Evolutionary conservation across 2,329 filamentous ascomycete species (phyloP).

Genomic region (Cladophialophora psammophila): DNA sequence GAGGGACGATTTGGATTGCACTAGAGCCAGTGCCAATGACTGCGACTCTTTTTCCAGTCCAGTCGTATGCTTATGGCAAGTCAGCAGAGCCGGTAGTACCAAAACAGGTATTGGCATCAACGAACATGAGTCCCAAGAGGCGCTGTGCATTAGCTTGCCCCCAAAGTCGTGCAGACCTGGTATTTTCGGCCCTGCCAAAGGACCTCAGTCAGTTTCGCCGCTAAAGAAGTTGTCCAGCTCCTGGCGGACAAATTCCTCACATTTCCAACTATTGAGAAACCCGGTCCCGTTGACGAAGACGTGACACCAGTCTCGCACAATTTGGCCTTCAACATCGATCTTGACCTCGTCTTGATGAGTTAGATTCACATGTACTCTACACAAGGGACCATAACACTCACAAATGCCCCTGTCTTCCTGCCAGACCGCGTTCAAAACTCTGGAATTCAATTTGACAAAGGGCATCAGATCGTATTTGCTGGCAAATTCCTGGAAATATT

Average conservation of each 20-base stretch:
- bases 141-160: constrained; percentile 55
- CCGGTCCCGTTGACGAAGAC: constrained; percentile 52
- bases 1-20: constrained; percentile 30
- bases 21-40: constrained; percentile 29
- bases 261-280: constrained; percentile 53
- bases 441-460: constrained; percentile 13
- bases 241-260: too few relatives aligned
- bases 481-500: constrained; percentile 42
- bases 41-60: constrained; percentile 23
- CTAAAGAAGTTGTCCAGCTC: too few relatives aligned
- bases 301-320: constrained; percentile 37
- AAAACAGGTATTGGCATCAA: not conserved
- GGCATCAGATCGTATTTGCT: constrained; percentile 32
- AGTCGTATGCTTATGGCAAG: constrained; percentile 16
- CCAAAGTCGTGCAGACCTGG: constrained; percentile 56
- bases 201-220: too few relatives aligned
- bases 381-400: too few relatives aligned
- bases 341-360: constrained; percentile 21
- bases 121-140: constrained; percentile 49
- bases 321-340: constrained; percentile 1
- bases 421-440: constrained; percentile 12
- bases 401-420: constrained; percentile 16
- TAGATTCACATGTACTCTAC: too few relatives aligned
- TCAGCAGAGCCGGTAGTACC: too few relatives aligned
- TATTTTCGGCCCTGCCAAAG: constrained; percentile 54